Evolutionary conservation across 805 yeast species (phyloP).

Genomic region (Metschnikowia proteae): DNA sequence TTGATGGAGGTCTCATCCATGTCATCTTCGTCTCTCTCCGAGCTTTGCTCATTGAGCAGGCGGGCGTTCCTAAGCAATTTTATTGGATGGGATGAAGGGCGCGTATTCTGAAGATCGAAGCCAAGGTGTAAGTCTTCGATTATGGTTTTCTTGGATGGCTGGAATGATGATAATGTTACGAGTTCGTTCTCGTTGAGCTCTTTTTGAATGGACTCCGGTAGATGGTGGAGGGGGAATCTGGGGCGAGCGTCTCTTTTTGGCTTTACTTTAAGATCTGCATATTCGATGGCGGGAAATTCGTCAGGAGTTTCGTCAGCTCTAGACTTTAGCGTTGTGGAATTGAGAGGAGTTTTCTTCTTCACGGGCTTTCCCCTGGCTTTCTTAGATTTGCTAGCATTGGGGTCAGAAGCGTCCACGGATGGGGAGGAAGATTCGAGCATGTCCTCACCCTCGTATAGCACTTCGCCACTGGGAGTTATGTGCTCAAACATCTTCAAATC

Average conservation of each 20-base stretch:
- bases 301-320: constrained; percentile 1
- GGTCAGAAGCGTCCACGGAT: constrained; percentile 3
- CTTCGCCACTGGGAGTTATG: constrained; percentile 17
- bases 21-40: constrained; percentile 10
- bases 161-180: constrained; percentile 12
- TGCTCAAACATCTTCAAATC: constrained; percentile 41
- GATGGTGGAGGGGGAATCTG: constrained; percentile 17
- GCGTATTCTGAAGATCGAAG: constrained; percentile 17
- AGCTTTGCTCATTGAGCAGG: constrained; percentile 8
- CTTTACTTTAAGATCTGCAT: constrained; percentile 5
- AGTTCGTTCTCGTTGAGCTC: constrained; percentile 14
- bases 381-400: constrained; percentile 8
- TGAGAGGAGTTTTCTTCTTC: constrained; percentile 14
- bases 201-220: constrained; percentile 15
- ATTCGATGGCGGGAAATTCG: not conserved
- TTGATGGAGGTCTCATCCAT: constrained; percentile 2
- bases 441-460: constrained; percentile 18
- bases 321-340: constrained; percentile 8
- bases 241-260: constrained; percentile 13
- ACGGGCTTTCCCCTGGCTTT: constrained; percentile 12
- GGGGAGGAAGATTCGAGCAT: constrained; percentile 8
- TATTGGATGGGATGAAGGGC: constrained; percentile 13
- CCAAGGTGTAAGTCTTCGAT: constrained; percentile 16
- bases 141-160: constrained; percentile 19
- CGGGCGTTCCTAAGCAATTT: constrained; percentile 15